These are phyloP conservation scores for Paramecium octaurelia DNA, from an alignment of 73 alveolate species.

Conservation along the genomic window DNA sequence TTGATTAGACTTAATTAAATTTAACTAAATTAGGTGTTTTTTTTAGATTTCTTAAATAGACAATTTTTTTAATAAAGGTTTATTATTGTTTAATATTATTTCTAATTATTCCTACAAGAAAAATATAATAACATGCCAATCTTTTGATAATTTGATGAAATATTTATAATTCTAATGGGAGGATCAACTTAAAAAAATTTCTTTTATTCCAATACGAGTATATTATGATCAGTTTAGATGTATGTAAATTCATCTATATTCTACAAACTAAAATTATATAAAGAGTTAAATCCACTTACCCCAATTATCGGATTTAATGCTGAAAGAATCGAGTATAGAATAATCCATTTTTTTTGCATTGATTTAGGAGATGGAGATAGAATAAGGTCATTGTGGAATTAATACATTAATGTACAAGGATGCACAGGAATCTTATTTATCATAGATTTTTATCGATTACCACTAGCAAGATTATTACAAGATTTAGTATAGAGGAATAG, in stretches of 20 bases:
- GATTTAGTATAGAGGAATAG: conserved; percentile 32
- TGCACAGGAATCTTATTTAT: conserved; percentile 78
- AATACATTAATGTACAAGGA: conserved; percentile 77
- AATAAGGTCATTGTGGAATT: conserved; percentile 82
- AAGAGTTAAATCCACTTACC: conserved; percentile 83
- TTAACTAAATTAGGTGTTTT: too few relatives aligned
- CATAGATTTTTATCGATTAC: conserved; percentile 71
- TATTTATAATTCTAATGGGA: too few relatives aligned
- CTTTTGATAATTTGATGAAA: too few relatives aligned
- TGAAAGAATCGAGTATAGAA: conserved; percentile 78
- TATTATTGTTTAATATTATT: too few relatives aligned
- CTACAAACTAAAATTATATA: conserved; percentile 79
- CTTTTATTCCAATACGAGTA: not conserved
- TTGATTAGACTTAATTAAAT: too few relatives aligned
- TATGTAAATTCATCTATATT: conserved; percentile 97
- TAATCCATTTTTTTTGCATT: conserved; percentile 79
- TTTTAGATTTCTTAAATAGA: too few relatives aligned
- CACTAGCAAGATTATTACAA: conserved; percentile 65
- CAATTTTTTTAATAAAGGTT: too few relatives aligned
- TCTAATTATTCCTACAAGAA: too few relatives aligned
- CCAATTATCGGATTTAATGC: conserved; percentile 96
- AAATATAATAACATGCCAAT: too few relatives aligned
- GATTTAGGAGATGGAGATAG: conserved; percentile 90
- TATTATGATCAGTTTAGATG: conserved; percentile 94
- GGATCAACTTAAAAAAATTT: too few relatives aligned